These are phyloP conservation scores for Apiospora malaysiana DNA, from an alignment of 2,329 filamentous ascomycete genomes.

Conservation along the genomic window DNA sequence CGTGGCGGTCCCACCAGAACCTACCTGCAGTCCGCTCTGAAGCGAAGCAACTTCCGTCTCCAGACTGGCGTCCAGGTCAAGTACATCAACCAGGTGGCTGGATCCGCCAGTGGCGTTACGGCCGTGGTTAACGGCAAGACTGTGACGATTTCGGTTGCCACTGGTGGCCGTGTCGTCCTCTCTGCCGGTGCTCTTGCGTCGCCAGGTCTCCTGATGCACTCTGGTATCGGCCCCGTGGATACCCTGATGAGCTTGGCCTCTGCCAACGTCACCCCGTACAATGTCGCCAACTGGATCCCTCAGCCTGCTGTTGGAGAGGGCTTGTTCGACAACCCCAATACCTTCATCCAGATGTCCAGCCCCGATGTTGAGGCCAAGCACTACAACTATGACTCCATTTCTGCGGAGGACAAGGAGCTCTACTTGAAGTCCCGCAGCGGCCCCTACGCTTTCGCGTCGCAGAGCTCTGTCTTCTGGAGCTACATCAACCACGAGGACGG, in stretches of 20 bases:
- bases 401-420: slow-evolving; percentile 46
- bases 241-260: slow-evolving; percentile 29
- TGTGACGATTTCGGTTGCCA: slow-evolving; percentile 38
- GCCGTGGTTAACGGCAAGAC: slow-evolving; percentile 41
- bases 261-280: slow-evolving; percentile 31
- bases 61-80: slow-evolving; percentile 49
- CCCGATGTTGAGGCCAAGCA: slow-evolving; percentile 52
- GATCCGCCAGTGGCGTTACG: slow-evolving; percentile 49
- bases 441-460: slow-evolving; percentile 58
- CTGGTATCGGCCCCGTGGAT: slow-evolving; percentile 43
- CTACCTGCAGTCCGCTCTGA: slow-evolving; percentile 54
- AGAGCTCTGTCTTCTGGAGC: slow-evolving; percentile 60
- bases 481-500: slow-evolving; percentile 50
- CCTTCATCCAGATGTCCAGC: slow-evolving; percentile 54
- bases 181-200: slow-evolving; percentile 43
- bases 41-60: slow-evolving; percentile 49
- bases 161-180: slow-evolving; percentile 39
- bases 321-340: slow-evolving; percentile 63
- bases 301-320: slow-evolving; percentile 54
- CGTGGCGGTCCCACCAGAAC: slow-evolving; percentile 55
- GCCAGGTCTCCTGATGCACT: slow-evolving; percentile 44
- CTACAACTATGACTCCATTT: slow-evolving; percentile 52
- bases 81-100: slow-evolving; percentile 48
- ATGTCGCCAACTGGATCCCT: slow-evolving; percentile 51
- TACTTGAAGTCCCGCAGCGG: slow-evolving; percentile 56